Evolutionary conservation across 2,329 filamentous ascomycete genomes (phyloP), one percentile per base, ranked within the genome.

Genomic region (Aspergillus unguis): DNA sequence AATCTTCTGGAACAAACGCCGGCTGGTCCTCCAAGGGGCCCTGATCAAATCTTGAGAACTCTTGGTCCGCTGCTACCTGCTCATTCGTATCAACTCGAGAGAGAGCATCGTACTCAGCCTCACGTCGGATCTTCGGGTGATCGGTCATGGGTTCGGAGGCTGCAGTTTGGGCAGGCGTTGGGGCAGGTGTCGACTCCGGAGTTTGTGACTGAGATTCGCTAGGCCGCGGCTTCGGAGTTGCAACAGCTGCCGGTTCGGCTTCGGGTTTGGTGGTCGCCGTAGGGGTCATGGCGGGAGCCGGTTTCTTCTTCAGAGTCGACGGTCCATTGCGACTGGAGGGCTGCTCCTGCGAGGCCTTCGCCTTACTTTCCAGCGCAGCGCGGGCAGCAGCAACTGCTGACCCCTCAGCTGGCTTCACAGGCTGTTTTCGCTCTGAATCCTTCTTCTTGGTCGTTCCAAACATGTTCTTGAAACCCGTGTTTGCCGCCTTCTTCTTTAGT

Each of bases 11-110:
- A 8, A 83, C 79, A 65, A 95, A 95, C 1, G 91, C 89, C 3
- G 94, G 92, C 69, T 94, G 88, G 52, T 97, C 91, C 7, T 82
- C 72, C 26, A 96, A 80, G 1, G 94, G 94, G 2, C 92, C 94
- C 73, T 97, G 92, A 64, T 94, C 88, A 65, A 97, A 97, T 26
- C 77, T 77, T 11, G 80, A 81, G 64, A 85, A 85, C 48, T 77
- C 76, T 4, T 66, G 68, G 40, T 76, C 71, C 10, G 75, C 74
- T n/a, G 72, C 71, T 36, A 67, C 69, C 46, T 70, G 69, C 58
- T 77, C 75, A 49, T 70, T 69, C 32, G 73, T 84, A 62, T 84
- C 81, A 33, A 86, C 77, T 4, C 80, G 81, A 5, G 87, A 86
- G 4, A 83, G 67, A 70, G 76, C 60, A 80, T 77, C 76, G 80